Base-by-base conservation (phyloP, 164 flowering plant genomes). In the Platanus orientalis region DNA sequence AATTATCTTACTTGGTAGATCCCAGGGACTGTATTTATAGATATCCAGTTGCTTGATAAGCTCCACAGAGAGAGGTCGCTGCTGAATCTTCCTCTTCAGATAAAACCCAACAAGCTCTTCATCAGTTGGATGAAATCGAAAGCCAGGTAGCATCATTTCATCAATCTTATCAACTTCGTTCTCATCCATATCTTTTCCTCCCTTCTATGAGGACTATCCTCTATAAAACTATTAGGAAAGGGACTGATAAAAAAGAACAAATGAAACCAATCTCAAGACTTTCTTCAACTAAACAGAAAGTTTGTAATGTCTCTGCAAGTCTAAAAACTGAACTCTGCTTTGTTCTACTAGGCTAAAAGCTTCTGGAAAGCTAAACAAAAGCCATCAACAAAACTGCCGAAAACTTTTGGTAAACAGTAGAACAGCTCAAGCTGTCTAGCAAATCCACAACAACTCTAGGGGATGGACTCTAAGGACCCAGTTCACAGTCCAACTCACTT, bases 21-120 rank as follows among this genome's bases (percentile, higher is more conserved):
- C 94, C 94, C 94, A 87, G 20, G 94, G 90, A 71, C 83, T 87
- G 56, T 75, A 81, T 80, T 87, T 87, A 63, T 85, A 87, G 67
- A 87, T 87, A 49, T 87, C 94, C 21, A 87, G 77, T 45, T 88
- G 94, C 75, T 77, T 81, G 53, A 88, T 88, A 27, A 88, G 82
- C 70, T 88, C 90, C 21, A 88, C 79, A 21, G 86, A 68, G 48
- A 88, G 83, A 39, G 89, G 77, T 36, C 78, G 61, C 21, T 88
- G 85, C 39, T 83, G 87, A 69, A 85, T 64, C 81, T 88, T 88
- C 71, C 85, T 83, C 73, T 71, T 85, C 49, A 87, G 72, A 61
- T 87, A 87, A 67, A 83, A 87, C 57, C 84, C 87, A 21, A 87
- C 90, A 28, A 87, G 84, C 72, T 87, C 94, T 53, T 85, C 90